Evolutionary conservation across 805 yeast genomes (phyloP), one percentile per base, ranked within the genome.

Genomic region (Barnettozyma siamensis): DNA sequence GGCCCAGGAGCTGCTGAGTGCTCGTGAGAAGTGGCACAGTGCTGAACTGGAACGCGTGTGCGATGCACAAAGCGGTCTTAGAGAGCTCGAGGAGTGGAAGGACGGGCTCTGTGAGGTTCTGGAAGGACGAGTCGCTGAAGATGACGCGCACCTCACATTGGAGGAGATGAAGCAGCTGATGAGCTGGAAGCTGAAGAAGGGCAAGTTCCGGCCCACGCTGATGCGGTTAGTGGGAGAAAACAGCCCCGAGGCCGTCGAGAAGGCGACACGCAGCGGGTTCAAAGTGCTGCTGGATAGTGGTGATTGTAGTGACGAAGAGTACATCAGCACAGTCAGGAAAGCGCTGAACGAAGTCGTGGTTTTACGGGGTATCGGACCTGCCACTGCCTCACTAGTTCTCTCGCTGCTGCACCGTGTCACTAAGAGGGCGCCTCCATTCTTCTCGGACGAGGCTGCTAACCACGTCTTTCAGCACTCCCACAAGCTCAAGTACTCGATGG

Each of bases 321-420:
- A 56, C 28, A 15, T 37, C 3, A 38, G 33, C 11, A 9, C 44
- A 2, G 39, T 54, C 6, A 49, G 43, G 16, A 10, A 26, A 7
- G 34, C 55, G 0, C 2, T 51, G 35, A 36, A 33, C 9, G 26
- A 28, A 0, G 20, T 55, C 5, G 39, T 41, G 7, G 37, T 37
- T 3, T 35, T 57, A 10, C 15, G 57, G 33, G 59, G 60, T 2
- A 57, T 57, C 5, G 59, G 60, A 0, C 60, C 60, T 2, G 60
- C 60, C 1, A 57, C 59, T 3, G 57, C 51, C 1, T 57, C 60
- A 1, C 28, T 57, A 18, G 23, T 57, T 3, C 38, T 57, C 2
- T 55, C 58, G 2, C 18, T 45, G 4, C 29, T 55, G 16, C 36
- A 34, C 10, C 35, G 33, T 9, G 43, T 52, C n/a, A 45, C 51